Evolutionary conservation across 179 eudicot species (phyloP).

Genomic region (Heliamphora pulchella): DNA sequence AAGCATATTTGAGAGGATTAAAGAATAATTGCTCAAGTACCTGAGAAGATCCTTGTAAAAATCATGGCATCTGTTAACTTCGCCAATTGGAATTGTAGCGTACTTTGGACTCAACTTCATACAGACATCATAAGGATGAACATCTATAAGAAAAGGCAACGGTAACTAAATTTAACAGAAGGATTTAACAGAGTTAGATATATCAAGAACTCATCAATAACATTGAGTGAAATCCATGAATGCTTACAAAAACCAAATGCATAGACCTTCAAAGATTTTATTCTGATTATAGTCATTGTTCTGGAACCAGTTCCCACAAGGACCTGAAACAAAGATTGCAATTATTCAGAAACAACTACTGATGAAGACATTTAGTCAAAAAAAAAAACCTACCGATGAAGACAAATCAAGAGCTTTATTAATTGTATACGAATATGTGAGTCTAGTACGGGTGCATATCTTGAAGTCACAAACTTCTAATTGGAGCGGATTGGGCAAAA

Average conservation of each 20-base stretch:
- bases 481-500: too few species aligned
- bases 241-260: conserved; percentile 60
- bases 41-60: conserved; percentile 83
- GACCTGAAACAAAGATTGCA: conserved; percentile 27
- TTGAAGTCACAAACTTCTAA: too few species aligned
- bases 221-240: neutral
- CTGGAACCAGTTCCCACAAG: conserved; percentile 61
- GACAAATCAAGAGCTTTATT: neutral
- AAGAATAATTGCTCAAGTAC: conserved; percentile 28
- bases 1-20: neutral
- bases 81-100: conserved; percentile 54
- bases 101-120: conserved; percentile 79
- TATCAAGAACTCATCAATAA: neutral
- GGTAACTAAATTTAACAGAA: conserved; percentile 1
- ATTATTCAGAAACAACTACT: neutral
- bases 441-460: too few species aligned
- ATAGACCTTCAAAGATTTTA: conserved; percentile 49
- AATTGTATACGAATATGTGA: too few species aligned
- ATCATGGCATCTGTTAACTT: conserved; percentile 51
- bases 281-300: conserved; percentile 37
- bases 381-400: neutral
- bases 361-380: neutral
- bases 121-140: conserved; percentile 82
- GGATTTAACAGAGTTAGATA: neutral
- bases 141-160: conserved; percentile 39